These are phyloP conservation scores for Clathrus columnatus DNA, from an alignment of 768 basidiomycete species.

Conservation along the genomic window DNA sequence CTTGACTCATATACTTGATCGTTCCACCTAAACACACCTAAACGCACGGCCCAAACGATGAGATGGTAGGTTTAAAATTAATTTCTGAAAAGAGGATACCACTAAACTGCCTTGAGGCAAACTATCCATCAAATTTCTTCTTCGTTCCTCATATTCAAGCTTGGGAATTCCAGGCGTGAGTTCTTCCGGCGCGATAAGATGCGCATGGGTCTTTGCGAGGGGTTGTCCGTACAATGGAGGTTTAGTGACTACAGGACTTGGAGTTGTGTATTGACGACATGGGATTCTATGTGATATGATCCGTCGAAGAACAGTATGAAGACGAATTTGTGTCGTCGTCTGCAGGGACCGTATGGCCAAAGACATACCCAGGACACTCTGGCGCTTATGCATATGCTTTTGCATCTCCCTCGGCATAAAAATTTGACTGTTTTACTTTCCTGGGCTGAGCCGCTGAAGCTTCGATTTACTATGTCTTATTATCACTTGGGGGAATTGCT, in stretches of 20 bases:
- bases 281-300: background rate
- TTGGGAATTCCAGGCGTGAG: constrained; percentile 75
- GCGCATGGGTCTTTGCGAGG: constrained; percentile 66
- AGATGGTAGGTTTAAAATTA: background rate
- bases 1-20: constrained; percentile 78
- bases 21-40: constrained; percentile 46
- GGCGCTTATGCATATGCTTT: too few relatives aligned
- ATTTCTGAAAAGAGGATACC: constrained; percentile 32
- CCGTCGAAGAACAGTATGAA: background rate
- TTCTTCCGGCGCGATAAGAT: constrained; percentile 60
- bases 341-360: background rate
- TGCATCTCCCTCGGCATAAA: too few relatives aligned
- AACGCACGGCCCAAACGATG: background rate
- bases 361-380: background rate
- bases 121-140: constrained; percentile 59
- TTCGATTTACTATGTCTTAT: too few relatives aligned
- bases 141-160: constrained; percentile 67
- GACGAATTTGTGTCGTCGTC: background rate
- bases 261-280: constrained; percentile 2
- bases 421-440: too few relatives aligned
- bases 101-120: constrained; percentile 70
- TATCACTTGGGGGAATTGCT: too few relatives aligned
- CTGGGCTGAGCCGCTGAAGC: too few relatives aligned
- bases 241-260: constrained; percentile 29
- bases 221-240: constrained; percentile 80